These are phyloP conservation scores for Emydomyces testavorans DNA, from an alignment of 2,329 filamentous ascomycete genomes.

Conservation along the genomic window DNA sequence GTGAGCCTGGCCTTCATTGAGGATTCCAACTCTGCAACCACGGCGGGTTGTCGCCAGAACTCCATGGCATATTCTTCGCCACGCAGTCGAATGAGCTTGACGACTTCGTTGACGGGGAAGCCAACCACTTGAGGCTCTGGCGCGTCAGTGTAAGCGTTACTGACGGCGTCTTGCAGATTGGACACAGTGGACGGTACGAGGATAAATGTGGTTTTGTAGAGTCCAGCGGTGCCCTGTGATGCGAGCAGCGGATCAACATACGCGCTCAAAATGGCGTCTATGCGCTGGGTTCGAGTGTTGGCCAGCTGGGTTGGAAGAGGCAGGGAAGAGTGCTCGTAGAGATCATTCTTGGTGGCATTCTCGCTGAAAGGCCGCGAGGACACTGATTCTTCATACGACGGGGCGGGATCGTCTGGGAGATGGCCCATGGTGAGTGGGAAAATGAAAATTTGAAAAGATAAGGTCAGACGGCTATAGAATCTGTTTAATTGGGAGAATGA, in stretches of 20 bases:
- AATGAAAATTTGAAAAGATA: background rate
- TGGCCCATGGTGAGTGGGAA: background rate
- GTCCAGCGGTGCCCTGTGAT: constrained; percentile 31
- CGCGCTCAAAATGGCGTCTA: constrained; percentile 29
- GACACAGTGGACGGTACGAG: constrained; percentile 36
- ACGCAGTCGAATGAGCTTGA: constrained; percentile 31
- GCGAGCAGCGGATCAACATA: constrained; percentile 35
- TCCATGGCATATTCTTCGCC: constrained; percentile 33
- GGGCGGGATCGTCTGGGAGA: constrained; percentile 22
- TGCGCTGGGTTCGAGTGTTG: constrained; percentile 31
- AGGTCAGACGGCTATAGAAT: background rate
- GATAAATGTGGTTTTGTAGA: constrained; percentile 35
- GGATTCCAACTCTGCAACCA: constrained; percentile 32
- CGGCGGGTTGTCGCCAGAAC: constrained; percentile 35
- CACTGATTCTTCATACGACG: constrained; percentile 26
- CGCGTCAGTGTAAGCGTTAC: constrained; percentile 16
- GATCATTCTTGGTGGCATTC: constrained; percentile 24
- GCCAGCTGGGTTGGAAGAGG: constrained; percentile 24
- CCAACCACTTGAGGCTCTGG: constrained; percentile 29
- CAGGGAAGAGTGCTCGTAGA: constrained; percentile 13
- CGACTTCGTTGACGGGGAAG: constrained; percentile 31
- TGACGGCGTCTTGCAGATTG: constrained; percentile 20
- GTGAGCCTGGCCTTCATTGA: constrained; percentile 25
- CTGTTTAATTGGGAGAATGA: background rate
- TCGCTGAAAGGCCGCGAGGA: constrained; percentile 10